These are phyloP conservation scores for Fusarium sp. DNA, from an alignment of 2,329 filamentous ascomycete species.

Conservation along the genomic window DNA sequence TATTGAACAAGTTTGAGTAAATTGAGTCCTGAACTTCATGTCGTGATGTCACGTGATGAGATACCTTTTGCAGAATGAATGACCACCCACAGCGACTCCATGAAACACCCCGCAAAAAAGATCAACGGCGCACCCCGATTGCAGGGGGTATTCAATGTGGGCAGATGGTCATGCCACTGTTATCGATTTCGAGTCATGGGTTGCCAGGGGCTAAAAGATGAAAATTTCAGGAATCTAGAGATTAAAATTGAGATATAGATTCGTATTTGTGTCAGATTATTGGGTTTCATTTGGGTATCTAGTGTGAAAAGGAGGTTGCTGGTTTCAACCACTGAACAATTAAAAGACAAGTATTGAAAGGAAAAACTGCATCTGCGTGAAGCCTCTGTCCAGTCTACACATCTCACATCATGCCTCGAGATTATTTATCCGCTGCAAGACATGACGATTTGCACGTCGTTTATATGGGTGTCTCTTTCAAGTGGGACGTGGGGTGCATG, in stretches of 20 bases:
- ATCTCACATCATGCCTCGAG: not conserved
- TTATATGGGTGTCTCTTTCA: not conserved
- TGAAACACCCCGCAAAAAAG: conserved; percentile 9
- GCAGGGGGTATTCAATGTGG: conserved; percentile 24
- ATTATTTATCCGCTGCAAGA: conserved; percentile 1
- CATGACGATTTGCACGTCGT: conserved; percentile 5
- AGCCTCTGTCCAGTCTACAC: not conserved
- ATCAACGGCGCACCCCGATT: conserved; percentile 39
- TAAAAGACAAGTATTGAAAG: conserved; percentile 6
- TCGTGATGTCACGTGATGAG: not conserved
- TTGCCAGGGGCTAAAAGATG: conserved; percentile 17
- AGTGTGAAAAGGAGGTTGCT: conserved; percentile 11
- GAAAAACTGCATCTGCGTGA: not conserved
- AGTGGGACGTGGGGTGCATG: not conserved
- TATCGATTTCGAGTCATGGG: conserved; percentile 22
- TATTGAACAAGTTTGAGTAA: not conserved
- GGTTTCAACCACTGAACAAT: conserved; percentile 19
- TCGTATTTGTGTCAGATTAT: not conserved
- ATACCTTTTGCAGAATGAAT: not conserved
- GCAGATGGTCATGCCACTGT: conserved; percentile 47
- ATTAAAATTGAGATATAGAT: not conserved
- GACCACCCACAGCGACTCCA: conserved; percentile 32
- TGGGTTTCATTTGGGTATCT: conserved; percentile 40
- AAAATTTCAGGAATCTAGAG: conserved; percentile 7
- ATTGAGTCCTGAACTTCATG: not conserved